These are phyloP conservation scores for Madurella fahalii DNA, from an alignment of 2,329 filamentous ascomycete species.

Conservation along the genomic window DNA sequence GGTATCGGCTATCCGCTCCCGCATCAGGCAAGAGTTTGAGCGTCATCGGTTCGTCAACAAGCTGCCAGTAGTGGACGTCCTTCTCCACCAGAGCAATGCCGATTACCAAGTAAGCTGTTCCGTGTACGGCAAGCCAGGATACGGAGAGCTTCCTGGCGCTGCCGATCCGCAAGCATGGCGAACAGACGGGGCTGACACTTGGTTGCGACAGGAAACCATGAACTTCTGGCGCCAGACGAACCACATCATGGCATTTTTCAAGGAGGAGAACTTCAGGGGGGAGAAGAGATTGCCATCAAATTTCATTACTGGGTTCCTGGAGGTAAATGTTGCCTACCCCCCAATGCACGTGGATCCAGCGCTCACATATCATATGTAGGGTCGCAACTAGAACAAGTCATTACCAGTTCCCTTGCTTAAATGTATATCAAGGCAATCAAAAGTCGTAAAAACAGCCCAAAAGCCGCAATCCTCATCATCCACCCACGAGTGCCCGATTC, in stretches of 20 bases:
- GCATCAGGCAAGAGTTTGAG: constrained; percentile 96
- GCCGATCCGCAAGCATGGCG: not conserved
- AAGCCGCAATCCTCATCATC: not conserved
- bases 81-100: constrained; percentile 84
- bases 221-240: constrained; percentile 99
- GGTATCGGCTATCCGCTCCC: constrained; percentile 81
- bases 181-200: constrained; percentile 2
- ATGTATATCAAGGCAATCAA: constrained; percentile 15
- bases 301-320: constrained; percentile 93
- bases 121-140: not conserved
- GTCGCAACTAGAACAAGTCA: constrained; percentile 47
- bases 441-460: not conserved
- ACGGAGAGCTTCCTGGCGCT: not conserved
- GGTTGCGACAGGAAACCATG: constrained; percentile 74
- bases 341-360: not conserved
- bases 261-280: constrained; percentile 74
- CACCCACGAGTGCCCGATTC: not conserved
- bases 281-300: constrained; percentile 73
- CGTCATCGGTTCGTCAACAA: constrained; percentile 90
- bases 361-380: constrained; percentile 15
- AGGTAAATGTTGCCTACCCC: constrained; percentile 57
- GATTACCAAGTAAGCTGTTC: constrained; percentile 76
- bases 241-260: constrained; percentile 96
- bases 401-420: constrained; percentile 15
- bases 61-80: constrained; percentile 79